Conservation (phyloP, 345 rosid species). For the Heritiera littoralis region DNA sequence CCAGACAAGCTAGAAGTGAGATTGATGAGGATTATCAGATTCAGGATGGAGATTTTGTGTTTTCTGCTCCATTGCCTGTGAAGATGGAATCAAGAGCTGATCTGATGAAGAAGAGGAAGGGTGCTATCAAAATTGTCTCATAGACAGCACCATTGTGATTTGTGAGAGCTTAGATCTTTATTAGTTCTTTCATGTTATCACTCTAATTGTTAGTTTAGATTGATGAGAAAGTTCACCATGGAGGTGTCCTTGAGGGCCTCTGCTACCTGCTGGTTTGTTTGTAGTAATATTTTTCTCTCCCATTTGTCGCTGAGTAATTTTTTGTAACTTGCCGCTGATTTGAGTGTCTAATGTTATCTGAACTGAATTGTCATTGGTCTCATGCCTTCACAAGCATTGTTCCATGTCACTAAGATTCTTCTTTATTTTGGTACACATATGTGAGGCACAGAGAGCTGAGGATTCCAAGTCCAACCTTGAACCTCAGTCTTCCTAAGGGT, state of each 20-base stretch:
- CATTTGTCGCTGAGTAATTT: neutral
- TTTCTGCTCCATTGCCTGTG: constrained; percentile 21
- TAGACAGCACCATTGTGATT: neutral
- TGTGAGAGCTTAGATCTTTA: neutral
- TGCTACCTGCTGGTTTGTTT: neutral
- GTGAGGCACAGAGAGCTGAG: neutral
- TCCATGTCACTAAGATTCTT: neutral
- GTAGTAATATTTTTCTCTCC: neutral
- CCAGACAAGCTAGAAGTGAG: neutral
- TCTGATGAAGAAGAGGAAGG: constrained; percentile 13
- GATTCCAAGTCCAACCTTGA: too few species aligned
- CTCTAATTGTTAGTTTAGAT: constrained; percentile 20
- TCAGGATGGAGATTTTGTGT: constrained; percentile 18
- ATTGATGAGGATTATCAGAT: neutral
- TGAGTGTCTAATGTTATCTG: constrained; percentile 6
- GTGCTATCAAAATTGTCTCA: constrained; percentile 15
- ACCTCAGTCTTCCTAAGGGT: too few species aligned
- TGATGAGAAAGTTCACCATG: constrained; percentile 1
- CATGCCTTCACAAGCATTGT: neutral
- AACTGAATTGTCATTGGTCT: neutral
- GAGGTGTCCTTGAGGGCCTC: neutral
- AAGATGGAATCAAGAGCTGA: constrained; percentile 20
- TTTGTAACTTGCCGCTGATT: neutral
- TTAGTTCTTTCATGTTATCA: neutral
- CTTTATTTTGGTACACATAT: neutral